These are phyloP conservation scores for Trypanosoma boissoni DNA, from an alignment of 208 protist species.

Conservation along the genomic window DNA sequence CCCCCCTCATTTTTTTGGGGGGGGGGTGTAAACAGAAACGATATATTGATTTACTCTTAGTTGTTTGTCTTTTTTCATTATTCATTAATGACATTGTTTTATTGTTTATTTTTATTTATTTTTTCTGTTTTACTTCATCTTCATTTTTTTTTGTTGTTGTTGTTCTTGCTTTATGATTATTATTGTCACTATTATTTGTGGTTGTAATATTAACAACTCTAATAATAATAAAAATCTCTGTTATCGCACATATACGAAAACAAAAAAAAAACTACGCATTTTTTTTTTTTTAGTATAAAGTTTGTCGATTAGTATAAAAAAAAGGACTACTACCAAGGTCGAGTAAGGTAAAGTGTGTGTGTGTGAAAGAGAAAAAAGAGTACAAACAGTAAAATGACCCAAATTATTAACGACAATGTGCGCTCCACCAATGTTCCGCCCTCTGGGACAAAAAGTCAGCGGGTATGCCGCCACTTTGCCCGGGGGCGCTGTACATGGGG, in stretches of 20 bases:
- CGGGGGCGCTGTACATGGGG: conserved; percentile 46
- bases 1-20: too few relatives aligned
- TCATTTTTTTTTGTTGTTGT: conserved; percentile 10
- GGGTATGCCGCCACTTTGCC: conserved; percentile 44
- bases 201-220: too few relatives aligned
- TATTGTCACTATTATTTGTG: too few relatives aligned
- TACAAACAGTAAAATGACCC: conserved; percentile 26
- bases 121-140: conserved; percentile 5
- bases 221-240: too few relatives aligned
- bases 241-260: too few relatives aligned
- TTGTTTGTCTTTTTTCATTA: conserved; percentile 6
- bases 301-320: conserved; percentile 8
- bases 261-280: too few relatives aligned
- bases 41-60: conserved; percentile 1
- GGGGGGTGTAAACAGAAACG: too few relatives aligned
- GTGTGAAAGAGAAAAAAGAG: neutral
- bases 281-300: too few relatives aligned
- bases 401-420: conserved; percentile 28
- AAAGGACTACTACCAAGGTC: conserved; percentile 12
- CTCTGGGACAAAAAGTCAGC: conserved; percentile 24
- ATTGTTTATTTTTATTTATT: neutral
- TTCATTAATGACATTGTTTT: neutral
- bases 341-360: neutral
- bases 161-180: too few relatives aligned
- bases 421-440: conserved; percentile 22